Base-by-base conservation (phyloP, 768 basidiomycete genomes). In the Mycena metata region DNA sequence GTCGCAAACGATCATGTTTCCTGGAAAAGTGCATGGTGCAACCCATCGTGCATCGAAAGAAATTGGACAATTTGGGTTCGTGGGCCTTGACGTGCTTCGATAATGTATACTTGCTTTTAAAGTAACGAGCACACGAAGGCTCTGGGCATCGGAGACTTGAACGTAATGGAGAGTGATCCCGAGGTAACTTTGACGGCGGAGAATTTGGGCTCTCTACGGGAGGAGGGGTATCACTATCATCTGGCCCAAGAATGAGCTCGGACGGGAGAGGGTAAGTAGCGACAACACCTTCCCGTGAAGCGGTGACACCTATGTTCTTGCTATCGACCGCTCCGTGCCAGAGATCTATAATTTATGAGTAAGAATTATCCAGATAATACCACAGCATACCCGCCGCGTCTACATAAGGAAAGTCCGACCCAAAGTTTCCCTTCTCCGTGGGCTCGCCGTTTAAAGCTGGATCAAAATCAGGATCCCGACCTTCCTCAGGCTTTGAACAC, bases 1-100 rank as follows among this genome's bases (percentile, higher is more conserved):
- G 87, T 60, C 87, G 82, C 15, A 89, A 81, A 35, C 86, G 79
- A 66, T 89, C 87, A 69, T 89, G 87, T 64, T 87, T 86, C 56
- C 87, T 77, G 36, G 86, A 88, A 75, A 89, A 89, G 12, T 79
- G 80, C 74, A 88, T 86, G 9, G 80, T 77, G 73, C 87, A 89
- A 15, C 87, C 87, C n/a, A 84, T 78, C 9, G 85, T 85, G 73
- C 87, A 60, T 9, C 30, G 51, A 43, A 67, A 58, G 82, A 78
- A 0, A 79, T 77, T 35, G 83, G 82, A 7, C 41, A 19, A 39
- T 69, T 87, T 87, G n/a, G 84, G 85, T 69, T 83, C 85, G 74
- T 88, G 87, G 0, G 86, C 84, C 62, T 85, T 84, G 83, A 85
- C 83, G 71, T 88, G 87, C 46, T 86, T 86, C 66, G 84, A 84